phyloP scores from a whole-genome alignment of 2,329 filamentous ascomycete genomes.

The Phaeosphaeriaceae sp. region DNA sequence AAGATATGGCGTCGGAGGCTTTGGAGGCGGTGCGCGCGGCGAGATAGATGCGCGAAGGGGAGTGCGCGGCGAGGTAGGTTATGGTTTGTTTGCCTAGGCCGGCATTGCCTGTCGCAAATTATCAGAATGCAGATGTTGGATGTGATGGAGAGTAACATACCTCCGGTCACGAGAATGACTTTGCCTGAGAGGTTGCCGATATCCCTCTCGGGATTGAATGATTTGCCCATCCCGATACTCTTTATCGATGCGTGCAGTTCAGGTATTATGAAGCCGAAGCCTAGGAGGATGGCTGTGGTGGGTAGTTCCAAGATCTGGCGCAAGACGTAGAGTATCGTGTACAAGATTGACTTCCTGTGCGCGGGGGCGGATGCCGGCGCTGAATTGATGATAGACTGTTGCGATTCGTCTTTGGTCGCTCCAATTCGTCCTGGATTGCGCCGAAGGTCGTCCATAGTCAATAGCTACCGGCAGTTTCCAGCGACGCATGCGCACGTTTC shows the following conservation, averaged over 20 bases:
- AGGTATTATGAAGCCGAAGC: conserved; percentile 15
- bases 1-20: conserved; percentile 49
- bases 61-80: conserved; percentile 52
- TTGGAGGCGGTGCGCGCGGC: conserved; percentile 53
- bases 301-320: conserved; percentile 7
- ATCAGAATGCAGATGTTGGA: conserved; percentile 4
- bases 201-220: conserved; percentile 35
- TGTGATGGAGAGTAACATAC: conserved; percentile 21
- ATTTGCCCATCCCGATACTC: conserved; percentile 22
- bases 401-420: not conserved
- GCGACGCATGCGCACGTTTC: not conserved
- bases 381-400: not conserved
- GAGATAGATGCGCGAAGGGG: conserved; percentile 56
- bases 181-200: conserved; percentile 38
- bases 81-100: conserved; percentile 58
- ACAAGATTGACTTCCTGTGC: not conserved
- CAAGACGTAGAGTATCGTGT: conserved; percentile 5
- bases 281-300: conserved; percentile 4
- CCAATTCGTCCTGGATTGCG: not conserved
- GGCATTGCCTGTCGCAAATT: conserved; percentile 46
- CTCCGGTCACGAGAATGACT: conserved; percentile 46
- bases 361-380: not conserved
- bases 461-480: not conserved
- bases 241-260: conserved; percentile 7
- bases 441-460: not conserved